These are phyloP conservation scores for Trametes sanguinea DNA, from an alignment of 768 basidiomycete species.

Conservation along the genomic window DNA sequence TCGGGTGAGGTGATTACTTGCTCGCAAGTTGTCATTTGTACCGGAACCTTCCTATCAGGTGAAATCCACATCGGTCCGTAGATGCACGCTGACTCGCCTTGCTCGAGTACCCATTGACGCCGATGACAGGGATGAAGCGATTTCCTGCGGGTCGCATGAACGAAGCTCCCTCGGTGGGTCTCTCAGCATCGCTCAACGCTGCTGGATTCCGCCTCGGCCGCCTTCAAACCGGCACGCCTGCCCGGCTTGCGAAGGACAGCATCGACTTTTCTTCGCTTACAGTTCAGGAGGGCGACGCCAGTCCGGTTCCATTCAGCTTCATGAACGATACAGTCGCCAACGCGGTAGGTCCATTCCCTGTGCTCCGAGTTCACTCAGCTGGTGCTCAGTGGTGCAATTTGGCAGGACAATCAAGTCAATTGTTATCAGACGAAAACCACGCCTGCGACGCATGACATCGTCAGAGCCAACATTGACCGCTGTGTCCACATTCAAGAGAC, in stretches of 20 bases:
- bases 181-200: slow-evolving; percentile 71
- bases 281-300: slow-evolving; percentile 65
- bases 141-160: slow-evolving; percentile 79
- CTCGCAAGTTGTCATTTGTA: slow-evolving; percentile 83
- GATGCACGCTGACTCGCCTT: neutral
- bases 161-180: slow-evolving; percentile 69
- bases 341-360: slow-evolving; percentile 45
- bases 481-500: slow-evolving; percentile 89
- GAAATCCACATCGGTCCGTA: slow-evolving; percentile 83
- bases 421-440: slow-evolving; percentile 80
- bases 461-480: slow-evolving; percentile 72
- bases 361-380: neutral
- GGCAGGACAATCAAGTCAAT: slow-evolving; percentile 67
- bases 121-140: slow-evolving; percentile 58
- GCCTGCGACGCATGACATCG: slow-evolving; percentile 68
- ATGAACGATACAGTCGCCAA: slow-evolving; percentile 69
- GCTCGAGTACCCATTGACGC: neutral
- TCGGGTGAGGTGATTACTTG: slow-evolving; percentile 74
- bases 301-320: slow-evolving; percentile 76
- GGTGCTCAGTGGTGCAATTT: no score
- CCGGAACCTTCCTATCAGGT: slow-evolving; percentile 88
- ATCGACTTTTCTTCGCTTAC: slow-evolving; percentile 68
- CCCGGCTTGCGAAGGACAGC: slow-evolving; percentile 67
- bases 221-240: slow-evolving; percentile 86
- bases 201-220: slow-evolving; percentile 85